Conservation (phyloP, 1,284 basidiomycete genomes). For the Lentinus polychrous region DNA sequence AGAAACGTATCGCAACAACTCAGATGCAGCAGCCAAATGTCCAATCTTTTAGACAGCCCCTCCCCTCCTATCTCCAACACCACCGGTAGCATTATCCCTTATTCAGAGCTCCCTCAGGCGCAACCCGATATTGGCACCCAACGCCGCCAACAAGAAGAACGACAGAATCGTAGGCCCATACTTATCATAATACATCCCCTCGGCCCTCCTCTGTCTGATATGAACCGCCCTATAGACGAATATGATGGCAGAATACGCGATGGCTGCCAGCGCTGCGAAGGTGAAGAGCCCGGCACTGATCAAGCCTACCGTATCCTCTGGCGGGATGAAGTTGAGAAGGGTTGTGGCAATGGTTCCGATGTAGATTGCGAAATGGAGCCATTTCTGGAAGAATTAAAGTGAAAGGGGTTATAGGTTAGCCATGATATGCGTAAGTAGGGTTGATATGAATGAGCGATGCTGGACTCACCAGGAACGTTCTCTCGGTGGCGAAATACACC, state of each 20-base stretch:
- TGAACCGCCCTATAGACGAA: constrained; percentile 83
- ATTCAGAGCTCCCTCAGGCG: constrained; percentile 31
- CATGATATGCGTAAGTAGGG: not conserved
- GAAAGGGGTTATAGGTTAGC: not conserved
- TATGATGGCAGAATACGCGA: constrained; percentile 83
- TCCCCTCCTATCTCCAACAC: too few species aligned
- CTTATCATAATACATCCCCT: constrained; percentile 83
- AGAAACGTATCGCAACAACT: too few species aligned
- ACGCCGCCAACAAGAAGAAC: constrained; percentile 59
- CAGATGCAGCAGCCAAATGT: too few species aligned
- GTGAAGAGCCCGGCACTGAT: constrained; percentile 88
- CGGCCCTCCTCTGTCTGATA: constrained; percentile 69
- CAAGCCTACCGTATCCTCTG: constrained; percentile 72
- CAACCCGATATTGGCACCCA: constrained; percentile 72
- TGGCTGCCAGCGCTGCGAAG: constrained; percentile 80
- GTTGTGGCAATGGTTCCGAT: constrained; percentile 87
- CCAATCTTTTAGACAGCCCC: too few species aligned
- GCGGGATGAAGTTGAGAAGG: constrained; percentile 82
- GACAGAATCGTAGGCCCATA: constrained; percentile 81
- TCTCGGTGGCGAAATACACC: constrained; percentile 94
- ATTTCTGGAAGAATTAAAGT: constrained; percentile 54
- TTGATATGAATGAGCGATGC: not conserved
- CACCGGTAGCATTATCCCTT: too few species aligned
- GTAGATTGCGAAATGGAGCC: constrained; percentile 89
- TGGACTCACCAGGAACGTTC: constrained; percentile 74